These are phyloP conservation scores for Euryodendron excelsum DNA, from an alignment of 148 eudicot genomes.

Conservation along the genomic window DNA sequence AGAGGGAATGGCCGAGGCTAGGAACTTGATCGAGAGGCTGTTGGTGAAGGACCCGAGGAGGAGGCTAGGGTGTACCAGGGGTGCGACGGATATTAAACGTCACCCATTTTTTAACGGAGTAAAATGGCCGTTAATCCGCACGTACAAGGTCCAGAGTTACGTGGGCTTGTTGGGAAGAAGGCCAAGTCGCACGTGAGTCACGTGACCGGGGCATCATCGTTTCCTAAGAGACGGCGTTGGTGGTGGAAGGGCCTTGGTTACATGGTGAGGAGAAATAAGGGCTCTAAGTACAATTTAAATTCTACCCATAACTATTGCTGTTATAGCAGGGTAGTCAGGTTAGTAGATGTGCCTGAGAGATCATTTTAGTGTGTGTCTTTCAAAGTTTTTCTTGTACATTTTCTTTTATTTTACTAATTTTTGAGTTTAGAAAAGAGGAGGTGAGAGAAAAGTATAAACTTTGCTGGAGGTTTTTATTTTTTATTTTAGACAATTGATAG, in stretches of 20 bases:
- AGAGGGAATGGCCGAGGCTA: constrained; percentile 34
- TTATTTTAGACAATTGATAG: not conserved
- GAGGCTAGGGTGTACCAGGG: constrained; percentile 60
- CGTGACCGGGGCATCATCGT: constrained; percentile 24
- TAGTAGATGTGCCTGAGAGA: constrained; percentile 15
- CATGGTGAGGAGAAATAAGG: constrained; percentile 39
- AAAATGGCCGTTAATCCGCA: constrained; percentile 78
- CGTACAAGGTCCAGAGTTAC: constrained; percentile 70
- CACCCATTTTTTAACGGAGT: constrained; percentile 73
- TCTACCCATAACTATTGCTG: constrained; percentile 35
- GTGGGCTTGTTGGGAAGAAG: constrained; percentile 50
- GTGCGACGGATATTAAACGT: constrained; percentile 73
- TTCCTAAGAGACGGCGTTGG: constrained; percentile 44
- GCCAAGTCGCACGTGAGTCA: constrained; percentile 30
- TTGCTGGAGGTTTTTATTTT: not conserved
- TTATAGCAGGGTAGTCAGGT: constrained; percentile 3
- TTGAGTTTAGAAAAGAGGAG: not conserved
- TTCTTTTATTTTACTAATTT: too few species aligned
- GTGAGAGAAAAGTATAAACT: not conserved
- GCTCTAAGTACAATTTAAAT: constrained; percentile 30
- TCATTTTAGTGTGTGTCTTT: too few species aligned
- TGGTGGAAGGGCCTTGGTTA: constrained; percentile 49
- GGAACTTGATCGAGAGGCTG: constrained; percentile 54
- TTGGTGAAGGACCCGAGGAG: constrained; percentile 59
- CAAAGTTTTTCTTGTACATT: not conserved